Conservation (phyloP, 2,329 filamentous ascomycete genomes). For the Anisogramma anomala region DNA sequence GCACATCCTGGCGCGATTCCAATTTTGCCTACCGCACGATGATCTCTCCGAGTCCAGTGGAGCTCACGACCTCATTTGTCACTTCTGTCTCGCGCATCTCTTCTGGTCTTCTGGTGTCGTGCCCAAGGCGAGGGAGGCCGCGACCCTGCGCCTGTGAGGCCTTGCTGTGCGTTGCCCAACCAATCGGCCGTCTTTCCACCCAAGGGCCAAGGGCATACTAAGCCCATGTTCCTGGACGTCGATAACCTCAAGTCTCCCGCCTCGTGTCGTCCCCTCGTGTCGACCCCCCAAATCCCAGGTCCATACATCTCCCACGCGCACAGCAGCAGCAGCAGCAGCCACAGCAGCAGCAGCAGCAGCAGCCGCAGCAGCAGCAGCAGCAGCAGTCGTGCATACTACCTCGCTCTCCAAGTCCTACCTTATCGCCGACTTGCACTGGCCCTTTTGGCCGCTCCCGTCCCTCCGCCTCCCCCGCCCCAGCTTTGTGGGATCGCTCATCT, state of each 20-base stretch:
- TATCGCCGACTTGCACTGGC: too few species aligned
- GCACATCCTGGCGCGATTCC: background rate
- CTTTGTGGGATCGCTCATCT: background rate
- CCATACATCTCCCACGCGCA: background rate
- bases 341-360: too few species aligned
- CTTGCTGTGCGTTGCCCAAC: background rate
- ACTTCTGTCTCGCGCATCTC: too few species aligned
- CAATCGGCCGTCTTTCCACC: background rate
- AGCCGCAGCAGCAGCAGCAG: too few species aligned
- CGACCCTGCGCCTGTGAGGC: too few species aligned
- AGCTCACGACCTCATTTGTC: background rate
- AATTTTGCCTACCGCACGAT: background rate
- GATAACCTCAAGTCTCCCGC: slow-evolving; percentile 1
- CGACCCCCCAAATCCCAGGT: too few species aligned
- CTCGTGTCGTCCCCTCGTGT: background rate
- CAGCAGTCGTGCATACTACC: background rate
- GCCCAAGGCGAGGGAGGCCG: too few species aligned
- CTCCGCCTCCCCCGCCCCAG: slow-evolving; percentile 4
- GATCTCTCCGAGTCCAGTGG: background rate
- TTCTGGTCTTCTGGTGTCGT: too few species aligned
- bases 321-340: background rate
- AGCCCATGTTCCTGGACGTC: background rate
- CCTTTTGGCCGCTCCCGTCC: background rate
- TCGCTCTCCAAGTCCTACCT: slow-evolving; percentile 3
- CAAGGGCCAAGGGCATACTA: background rate